Evolutionary conservation across 1,284 basidiomycete genomes (phyloP), one percentile per base, ranked within the genome.

Genomic region (Ceratorhiza oryzae-sativae): DNA sequence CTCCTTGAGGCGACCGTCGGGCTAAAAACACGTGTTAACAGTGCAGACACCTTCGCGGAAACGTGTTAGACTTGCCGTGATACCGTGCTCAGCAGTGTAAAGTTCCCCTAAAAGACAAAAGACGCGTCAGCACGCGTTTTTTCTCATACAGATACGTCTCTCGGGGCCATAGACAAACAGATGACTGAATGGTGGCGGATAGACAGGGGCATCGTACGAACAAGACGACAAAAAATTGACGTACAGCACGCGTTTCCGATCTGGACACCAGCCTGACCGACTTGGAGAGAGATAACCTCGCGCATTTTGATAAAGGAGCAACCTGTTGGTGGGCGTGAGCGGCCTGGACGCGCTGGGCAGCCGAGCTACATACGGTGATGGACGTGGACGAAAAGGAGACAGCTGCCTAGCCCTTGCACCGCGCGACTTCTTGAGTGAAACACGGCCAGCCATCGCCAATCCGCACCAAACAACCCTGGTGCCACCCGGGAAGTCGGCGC

Each of bases 61-160:
- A 53, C 32, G 45, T 18, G 9, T 30, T 25, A 2, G 9, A 87
- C 90, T 80, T 78, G 96, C 94, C 82, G 90, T 93, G 77, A 99
- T 87, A 80, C 96, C 96, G 82, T 99, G 97, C 84, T 99, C 97
- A 78, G 97, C 88, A 77, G 95, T 97, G 86, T 99, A 99, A 75
- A 99, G 88, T 83, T 98, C 96, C 97, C 96, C 91, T 93, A 79
- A 71, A 74, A 77, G 77, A 72, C 73, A 77, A 77, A 72, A 80
- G 53, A 56, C 62, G 48, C 60, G 60, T 62, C 42, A 65, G 36
- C 20, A 51, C 58, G 42, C 49, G 73, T 58, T 39, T 55, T 39
- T 59, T 59, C 20, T 42, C 23, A 12, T 20, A 2, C 8, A 4
- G 32, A 12, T 23, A 27, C 56, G 36, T 27, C n/a, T 1, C 8